These are phyloP conservation scores for Ceratorhiza oryzae-sativae DNA, from an alignment of 1,284 basidiomycete genomes.

Conservation along the genomic window DNA sequence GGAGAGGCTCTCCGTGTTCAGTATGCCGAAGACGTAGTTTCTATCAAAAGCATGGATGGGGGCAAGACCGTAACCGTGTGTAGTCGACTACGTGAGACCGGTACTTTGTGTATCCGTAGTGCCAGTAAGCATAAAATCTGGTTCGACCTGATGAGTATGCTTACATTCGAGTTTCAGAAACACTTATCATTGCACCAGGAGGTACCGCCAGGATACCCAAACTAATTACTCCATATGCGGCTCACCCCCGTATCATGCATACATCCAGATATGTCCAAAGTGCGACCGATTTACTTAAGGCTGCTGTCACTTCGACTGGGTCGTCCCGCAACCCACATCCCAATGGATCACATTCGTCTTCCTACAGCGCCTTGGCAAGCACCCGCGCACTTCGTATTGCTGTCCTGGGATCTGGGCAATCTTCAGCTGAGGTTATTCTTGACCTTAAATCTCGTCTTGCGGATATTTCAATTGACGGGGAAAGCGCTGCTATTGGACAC, in stretches of 20 bases:
- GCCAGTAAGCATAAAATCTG: neutral
- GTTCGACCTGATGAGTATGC: neutral
- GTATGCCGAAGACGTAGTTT: conserved; percentile 59
- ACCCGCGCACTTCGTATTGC: conserved; percentile 53
- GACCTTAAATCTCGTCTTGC: conserved; percentile 49
- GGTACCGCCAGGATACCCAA: conserved; percentile 58
- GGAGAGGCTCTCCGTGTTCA: conserved; percentile 51
- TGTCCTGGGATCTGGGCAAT: conserved; percentile 64
- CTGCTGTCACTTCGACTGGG: conserved; percentile 17
- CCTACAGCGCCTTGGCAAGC: neutral
- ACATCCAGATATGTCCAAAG: conserved; percentile 55
- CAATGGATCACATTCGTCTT: conserved; percentile 1
- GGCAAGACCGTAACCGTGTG: conserved; percentile 43
- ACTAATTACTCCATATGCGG: conserved; percentile 51
- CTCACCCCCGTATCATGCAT: conserved; percentile 52
- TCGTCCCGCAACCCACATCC: conserved; percentile 23
- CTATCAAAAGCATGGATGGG: conserved; percentile 49
- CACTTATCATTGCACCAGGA: conserved; percentile 60
- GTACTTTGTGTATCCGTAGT: neutral
- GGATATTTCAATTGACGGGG: conserved; percentile 53
- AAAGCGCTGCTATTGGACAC: conserved; percentile 50
- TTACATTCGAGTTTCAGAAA: conserved; percentile 5
- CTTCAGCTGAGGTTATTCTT: conserved; percentile 60
- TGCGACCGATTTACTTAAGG: conserved; percentile 11
- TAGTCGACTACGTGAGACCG: conserved; percentile 41